Base-by-base conservation (phyloP, 768 basidiomycete species). In the Boletus patriciae region DNA sequence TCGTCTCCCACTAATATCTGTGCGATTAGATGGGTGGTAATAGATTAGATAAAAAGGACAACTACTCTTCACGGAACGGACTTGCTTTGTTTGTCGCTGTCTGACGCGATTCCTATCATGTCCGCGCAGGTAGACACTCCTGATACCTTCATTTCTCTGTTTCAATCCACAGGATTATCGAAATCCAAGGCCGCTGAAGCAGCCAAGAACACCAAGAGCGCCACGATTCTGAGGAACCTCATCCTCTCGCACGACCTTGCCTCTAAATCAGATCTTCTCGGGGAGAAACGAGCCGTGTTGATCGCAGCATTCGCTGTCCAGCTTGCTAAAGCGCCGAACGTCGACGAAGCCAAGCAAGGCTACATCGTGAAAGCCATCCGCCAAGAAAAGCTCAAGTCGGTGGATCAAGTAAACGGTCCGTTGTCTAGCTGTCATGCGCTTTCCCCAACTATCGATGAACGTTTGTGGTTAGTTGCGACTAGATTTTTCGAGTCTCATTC, bases 341-440 rank as follows among this genome's bases (percentile, higher is more conserved):
- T 93, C 38, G 80, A 74, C 6, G 74, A 77, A 33, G 74, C 73
- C n/a, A 83, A 83, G 68, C 79, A 81, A 58, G 77, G 74, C 44
- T 92, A 85, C 71, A 74, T 88, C 18, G 77, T 92, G 37, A 70
- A 75, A n/a, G 83, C 79, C 59, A 86, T 98, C 63, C 69, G 85
- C n/a, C 81, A 85, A 53, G 86, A 83, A 21, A 82, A 82, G 60
- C 72, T 98, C 55, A 90, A 87, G 73, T 84, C 81, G 34, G 80
- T 84, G 4, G 96, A 98, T 70, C 95, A 98, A 77, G 84, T 97
- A 25, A 78, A 82, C 51, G 95, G 95, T 94, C 65, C 63, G 86
- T 72, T 37, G 12, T 48, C 27, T 33, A 40, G 43, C 19, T 46
- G 34, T 34, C 33, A 19, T 36, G 16, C 33, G 18, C 38, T 29